These are phyloP conservation scores for Leccinum barrowsii DNA, from an alignment of 768 basidiomycete species.

Conservation along the genomic window DNA sequence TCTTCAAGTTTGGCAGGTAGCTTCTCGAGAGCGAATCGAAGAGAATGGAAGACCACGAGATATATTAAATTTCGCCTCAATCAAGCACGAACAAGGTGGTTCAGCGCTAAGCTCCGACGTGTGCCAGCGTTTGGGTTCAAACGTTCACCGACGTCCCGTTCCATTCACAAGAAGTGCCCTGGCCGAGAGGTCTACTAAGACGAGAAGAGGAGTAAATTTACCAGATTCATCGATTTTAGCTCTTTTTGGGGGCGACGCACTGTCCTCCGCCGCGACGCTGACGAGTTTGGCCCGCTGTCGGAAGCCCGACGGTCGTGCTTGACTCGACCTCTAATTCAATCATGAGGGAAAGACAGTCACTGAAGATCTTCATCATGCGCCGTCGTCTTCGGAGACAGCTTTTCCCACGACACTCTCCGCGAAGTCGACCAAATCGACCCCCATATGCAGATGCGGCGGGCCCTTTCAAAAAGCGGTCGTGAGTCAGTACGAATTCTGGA, in stretches of 20 bases:
- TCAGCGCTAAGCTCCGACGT: background rate
- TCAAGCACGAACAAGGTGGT: background rate
- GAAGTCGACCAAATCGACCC: constrained; percentile 3
- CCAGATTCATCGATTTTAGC: constrained; percentile 8
- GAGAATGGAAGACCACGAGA: constrained; percentile 1
- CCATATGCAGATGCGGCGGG: background rate
- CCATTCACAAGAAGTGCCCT: constrained; percentile 1
- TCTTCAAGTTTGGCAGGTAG: constrained; percentile 8
- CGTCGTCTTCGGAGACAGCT: constrained; percentile 15
- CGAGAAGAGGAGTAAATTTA: background rate
- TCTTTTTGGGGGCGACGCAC: constrained; percentile 3
- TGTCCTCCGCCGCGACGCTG: background rate
- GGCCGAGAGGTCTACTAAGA: too few relatives aligned
- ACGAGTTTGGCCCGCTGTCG: constrained; percentile 1
- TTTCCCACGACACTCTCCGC: constrained; percentile 10
- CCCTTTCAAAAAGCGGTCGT: background rate
- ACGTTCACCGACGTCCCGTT: background rate
- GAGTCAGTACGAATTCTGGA: background rate
- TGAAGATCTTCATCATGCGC: background rate
- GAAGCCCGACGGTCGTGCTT: background rate
- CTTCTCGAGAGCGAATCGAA: constrained; percentile 6
- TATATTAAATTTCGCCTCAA: background rate
- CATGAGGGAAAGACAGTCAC: background rate
- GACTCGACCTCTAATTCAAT: constrained; percentile 2
- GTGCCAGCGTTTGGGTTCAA: background rate